phyloP scores from a whole-genome alignment of 2,329 filamentous ascomycete genomes.

The Exophiala dermatitidis region DNA sequence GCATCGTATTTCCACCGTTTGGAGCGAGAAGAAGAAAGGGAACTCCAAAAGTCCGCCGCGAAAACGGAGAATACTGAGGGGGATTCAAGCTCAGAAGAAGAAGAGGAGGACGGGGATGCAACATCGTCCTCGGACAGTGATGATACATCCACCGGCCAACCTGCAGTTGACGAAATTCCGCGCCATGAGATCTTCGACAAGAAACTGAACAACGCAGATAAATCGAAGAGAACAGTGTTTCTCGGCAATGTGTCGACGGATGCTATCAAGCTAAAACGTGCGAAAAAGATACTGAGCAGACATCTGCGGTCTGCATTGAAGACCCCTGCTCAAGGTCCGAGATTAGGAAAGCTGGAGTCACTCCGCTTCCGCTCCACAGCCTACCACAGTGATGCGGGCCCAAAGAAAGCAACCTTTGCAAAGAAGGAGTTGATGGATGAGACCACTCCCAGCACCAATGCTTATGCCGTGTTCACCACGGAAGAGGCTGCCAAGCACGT shows the following conservation, averaged over 20 bases:
- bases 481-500: slow-evolving; percentile 68
- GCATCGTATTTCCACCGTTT: slow-evolving; percentile 25
- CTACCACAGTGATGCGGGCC: slow-evolving; percentile 67
- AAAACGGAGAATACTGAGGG: slow-evolving; percentile 33
- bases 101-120: slow-evolving; percentile 32
- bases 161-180: slow-evolving; percentile 28
- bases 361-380: slow-evolving; percentile 91
- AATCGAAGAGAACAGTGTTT: slow-evolving; percentile 84
- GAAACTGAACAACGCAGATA: slow-evolving; percentile 48
- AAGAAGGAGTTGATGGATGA: slow-evolving; percentile 84
- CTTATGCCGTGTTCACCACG: slow-evolving; percentile 83
- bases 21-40: slow-evolving; percentile 27
- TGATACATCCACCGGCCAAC: slow-evolving; percentile 23
- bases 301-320: slow-evolving; percentile 72
- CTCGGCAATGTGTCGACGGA: slow-evolving; percentile 80
- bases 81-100: slow-evolving; percentile 32
- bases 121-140: slow-evolving; percentile 27
- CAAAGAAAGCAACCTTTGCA: slow-evolving; percentile 90
- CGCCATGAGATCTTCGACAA: slow-evolving; percentile 36
- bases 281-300: slow-evolving; percentile 66
- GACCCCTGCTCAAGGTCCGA: slow-evolving; percentile 43
- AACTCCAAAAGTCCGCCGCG: slow-evolving; percentile 27
- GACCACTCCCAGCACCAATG: slow-evolving; percentile 88
- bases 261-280: slow-evolving; percentile 73
- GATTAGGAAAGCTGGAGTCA: slow-evolving; percentile 71